Base-by-base conservation (phyloP, 2,329 filamentous ascomycete genomes). In the Xylaria sp. region DNA sequence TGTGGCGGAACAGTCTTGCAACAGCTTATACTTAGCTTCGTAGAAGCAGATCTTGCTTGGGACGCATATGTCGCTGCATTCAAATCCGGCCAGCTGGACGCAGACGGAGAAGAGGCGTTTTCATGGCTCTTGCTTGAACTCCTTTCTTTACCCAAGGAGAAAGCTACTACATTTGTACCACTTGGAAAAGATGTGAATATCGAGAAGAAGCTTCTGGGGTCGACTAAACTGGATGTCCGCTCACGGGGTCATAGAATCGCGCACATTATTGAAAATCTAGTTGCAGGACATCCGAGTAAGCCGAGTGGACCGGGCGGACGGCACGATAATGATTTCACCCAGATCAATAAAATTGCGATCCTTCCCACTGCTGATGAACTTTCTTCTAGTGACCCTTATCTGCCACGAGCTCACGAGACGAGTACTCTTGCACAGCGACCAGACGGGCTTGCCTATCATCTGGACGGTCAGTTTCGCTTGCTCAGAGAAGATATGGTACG, bases 391-490 rank as follows among this genome's bases (percentile, higher is more conserved):
- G 73, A 75, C 27, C 83, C 86, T 0, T 93, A 87, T 74, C 86
- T 88, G 47, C 84, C 85, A 7, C 81, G 78, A 0, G 82, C 84
- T 0, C 82, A 3, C 44, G 44, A 57, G 85, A 85, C 2, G 78
- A 91, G 0, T 75, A 79, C 1, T 76, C 86, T 1, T 68, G 76
- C 0, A 65, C 79, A 1, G 25, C 73, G 11, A 65, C 79, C 1
- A 71, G 74, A 0, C 81, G 86, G 1, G 76, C 83, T 0, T 77
- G 77, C 0, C 75, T 79, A 0, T 39, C 88, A 93, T 73, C 75
- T 92, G 0, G 90, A 92, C 72, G 91, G 90, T 72, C 88, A 92
- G 61, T 94, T 91, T 69, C 87, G 91, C 0, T 82, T 93, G 0
- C 79, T 92, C 0, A 80, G 91, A 1, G 90, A 94, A 69, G 91